Percentiles rank a stretch among this genome's conserved stretches.
phyloP scores from a whole-genome alignment of 1,284 basidiomycete genomes.

The Volvariella volvacea region DNA sequence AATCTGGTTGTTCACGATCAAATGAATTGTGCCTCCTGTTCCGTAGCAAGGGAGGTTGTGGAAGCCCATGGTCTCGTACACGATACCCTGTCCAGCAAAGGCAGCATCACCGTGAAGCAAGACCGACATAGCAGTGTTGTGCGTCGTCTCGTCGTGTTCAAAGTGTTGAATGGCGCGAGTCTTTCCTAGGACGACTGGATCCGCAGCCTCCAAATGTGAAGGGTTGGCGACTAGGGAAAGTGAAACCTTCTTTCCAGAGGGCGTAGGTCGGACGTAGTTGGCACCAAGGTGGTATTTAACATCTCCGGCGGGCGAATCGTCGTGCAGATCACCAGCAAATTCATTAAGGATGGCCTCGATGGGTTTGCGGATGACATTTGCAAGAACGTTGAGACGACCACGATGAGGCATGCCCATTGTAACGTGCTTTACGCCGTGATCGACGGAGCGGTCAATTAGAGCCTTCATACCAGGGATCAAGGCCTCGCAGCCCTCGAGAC shows the following conservation, averaged over 20 bases:
- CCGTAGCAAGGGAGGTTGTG: constrained; percentile 94
- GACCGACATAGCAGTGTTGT: constrained; percentile 87
- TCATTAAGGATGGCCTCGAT: constrained; percentile 98
- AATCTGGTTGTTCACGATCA: constrained; percentile 99
- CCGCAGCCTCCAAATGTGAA: constrained; percentile 95
- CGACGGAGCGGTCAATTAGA: constrained; percentile 96
- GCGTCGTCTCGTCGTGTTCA: constrained; percentile 76
- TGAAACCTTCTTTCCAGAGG: constrained; percentile 96
- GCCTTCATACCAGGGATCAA: constrained; percentile 99
- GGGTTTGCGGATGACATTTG: constrained; percentile 98
- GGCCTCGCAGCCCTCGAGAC: constrained; percentile 96
- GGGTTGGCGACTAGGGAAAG: constrained; percentile 98
- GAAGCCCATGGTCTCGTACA: constrained; percentile 99
- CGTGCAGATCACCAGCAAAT: constrained; percentile 74
- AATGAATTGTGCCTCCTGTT: constrained; percentile 96
- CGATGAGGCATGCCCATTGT: constrained; percentile 99
- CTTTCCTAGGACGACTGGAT: constrained; percentile 97
- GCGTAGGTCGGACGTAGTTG: constrained; percentile 97
- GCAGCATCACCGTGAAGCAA: constrained; percentile 98
- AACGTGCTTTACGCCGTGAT: constrained; percentile 91
- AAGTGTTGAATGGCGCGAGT: constrained; percentile 96
- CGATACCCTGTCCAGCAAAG: constrained; percentile 97
- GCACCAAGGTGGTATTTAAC: constrained; percentile 99
- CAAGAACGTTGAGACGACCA: constrained; percentile 95
- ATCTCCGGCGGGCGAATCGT: constrained; percentile 87